These are phyloP conservation scores for Penicillium salamii DNA, from an alignment of 495 filamentous ascomycete genomes.

Conservation along the genomic window DNA sequence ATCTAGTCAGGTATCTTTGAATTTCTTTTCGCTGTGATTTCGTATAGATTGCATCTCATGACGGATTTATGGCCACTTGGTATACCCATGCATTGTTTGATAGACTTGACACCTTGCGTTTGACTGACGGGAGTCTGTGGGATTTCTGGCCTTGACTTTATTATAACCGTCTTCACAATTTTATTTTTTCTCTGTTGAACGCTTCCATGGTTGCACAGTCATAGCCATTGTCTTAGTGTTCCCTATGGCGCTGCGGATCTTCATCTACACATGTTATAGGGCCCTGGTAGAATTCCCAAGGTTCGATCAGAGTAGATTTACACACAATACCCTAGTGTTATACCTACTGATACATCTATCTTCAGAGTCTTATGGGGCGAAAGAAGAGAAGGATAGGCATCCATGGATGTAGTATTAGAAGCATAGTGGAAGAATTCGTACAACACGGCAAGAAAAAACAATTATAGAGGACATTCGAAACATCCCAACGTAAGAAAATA, in stretches of 20 bases:
- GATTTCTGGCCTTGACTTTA: no score
- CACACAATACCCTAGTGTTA: no score
- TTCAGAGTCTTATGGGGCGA: not conserved
- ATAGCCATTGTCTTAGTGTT: no score
- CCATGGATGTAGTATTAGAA: conserved; percentile 23
- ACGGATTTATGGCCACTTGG: conserved; percentile 5
- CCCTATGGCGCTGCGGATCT: no score
- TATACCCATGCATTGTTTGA: conserved; percentile 1
- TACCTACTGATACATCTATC: not conserved
- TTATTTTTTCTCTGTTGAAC: no score
- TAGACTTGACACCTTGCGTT: conserved; percentile 18
- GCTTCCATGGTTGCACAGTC: no score
- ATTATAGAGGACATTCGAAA: conserved; percentile 15
- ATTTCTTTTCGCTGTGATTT: not conserved
- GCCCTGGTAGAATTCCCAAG: no score
- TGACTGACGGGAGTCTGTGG: not conserved
- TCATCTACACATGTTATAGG: no score
- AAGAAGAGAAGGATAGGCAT: conserved; percentile 6
- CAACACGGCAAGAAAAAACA: conserved; percentile 20
- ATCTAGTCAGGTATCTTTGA: not conserved
- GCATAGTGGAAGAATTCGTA: conserved; percentile 24
- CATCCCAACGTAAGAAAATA: conserved; percentile 11
- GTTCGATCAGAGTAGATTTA: no score
- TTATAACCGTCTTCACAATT: no score
- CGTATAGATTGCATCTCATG: not conserved